Conservation (phyloP, 2,329 filamentous ascomycete genomes). For the Nemania abortiva region DNA sequence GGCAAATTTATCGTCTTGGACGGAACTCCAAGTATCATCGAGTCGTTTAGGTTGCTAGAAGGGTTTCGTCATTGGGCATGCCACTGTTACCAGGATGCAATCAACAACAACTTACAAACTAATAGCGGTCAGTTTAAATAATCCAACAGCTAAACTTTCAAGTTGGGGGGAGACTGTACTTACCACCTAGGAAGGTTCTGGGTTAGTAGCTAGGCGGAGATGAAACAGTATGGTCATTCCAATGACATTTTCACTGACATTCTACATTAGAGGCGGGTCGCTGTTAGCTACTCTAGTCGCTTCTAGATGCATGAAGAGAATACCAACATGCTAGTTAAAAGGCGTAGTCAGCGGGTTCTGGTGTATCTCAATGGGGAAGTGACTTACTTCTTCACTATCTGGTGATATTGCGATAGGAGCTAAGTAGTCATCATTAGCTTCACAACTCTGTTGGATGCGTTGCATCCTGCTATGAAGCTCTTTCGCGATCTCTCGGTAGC, state of each 20-base stretch:
- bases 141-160: not conserved
- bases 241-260: not conserved
- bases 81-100: not conserved
- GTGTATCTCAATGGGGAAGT: not conserved
- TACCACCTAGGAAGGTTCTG: not conserved
- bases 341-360: not conserved
- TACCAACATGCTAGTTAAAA: not conserved
- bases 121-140: not conserved
- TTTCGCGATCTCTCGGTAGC: not conserved
- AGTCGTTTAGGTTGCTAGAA: slow-evolving; percentile 12
- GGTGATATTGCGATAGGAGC: not conserved
- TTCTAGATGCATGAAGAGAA: not conserved
- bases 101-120: not conserved
- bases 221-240: not conserved
- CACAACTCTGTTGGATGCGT: not conserved
- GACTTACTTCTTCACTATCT: not conserved
- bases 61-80: not conserved
- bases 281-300: not conserved
- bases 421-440: not conserved
- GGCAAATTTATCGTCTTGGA: slow-evolving; percentile 8
- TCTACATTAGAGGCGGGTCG: not conserved
- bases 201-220: not conserved
- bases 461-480: not conserved
- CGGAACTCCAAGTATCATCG: slow-evolving; percentile 11
- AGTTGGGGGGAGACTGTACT: not conserved